Evolutionary conservation across 208 protist species (phyloP).

Genomic region (Vickermania ingenoplastis): DNA sequence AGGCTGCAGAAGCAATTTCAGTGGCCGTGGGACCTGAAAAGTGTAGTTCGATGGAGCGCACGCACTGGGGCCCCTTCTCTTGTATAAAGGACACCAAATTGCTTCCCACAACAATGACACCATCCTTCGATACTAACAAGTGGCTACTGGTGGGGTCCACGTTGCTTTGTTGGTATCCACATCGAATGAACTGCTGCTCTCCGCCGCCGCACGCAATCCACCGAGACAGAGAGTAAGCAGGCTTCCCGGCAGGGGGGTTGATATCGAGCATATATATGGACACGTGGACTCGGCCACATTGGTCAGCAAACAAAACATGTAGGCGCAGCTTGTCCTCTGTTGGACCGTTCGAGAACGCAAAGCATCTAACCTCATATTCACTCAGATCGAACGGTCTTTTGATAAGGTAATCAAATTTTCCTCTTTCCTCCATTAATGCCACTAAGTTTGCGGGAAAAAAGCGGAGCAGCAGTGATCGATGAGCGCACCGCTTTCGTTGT

Average conservation of each 20-base stretch:
- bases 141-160: constrained; percentile 43
- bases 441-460: not conserved
- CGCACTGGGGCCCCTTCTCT: not conserved
- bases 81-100: constrained; percentile 44
- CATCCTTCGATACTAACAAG: constrained; percentile 29
- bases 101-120: constrained; percentile 54
- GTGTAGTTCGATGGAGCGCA: not conserved
- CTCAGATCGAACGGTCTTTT: constrained; percentile 40
- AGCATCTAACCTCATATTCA: constrained; percentile 63
- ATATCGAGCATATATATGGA: constrained; percentile 40
- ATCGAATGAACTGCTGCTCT: constrained; percentile 8
- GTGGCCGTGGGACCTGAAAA: not conserved
- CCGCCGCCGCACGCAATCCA: not conserved
- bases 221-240: not conserved
- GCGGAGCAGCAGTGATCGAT: not conserved
- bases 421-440: constrained; percentile 4
- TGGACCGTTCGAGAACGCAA: constrained; percentile 22
- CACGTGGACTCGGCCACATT: constrained; percentile 46
- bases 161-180: constrained; percentile 32
- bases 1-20: not conserved
- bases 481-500: not conserved
- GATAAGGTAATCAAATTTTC: constrained; percentile 2
- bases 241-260: not conserved
- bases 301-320: constrained; percentile 63
- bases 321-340: constrained; percentile 9